Conservation (phyloP, 2,329 filamentous ascomycete genomes). For the Penicillium decumbens region DNA sequence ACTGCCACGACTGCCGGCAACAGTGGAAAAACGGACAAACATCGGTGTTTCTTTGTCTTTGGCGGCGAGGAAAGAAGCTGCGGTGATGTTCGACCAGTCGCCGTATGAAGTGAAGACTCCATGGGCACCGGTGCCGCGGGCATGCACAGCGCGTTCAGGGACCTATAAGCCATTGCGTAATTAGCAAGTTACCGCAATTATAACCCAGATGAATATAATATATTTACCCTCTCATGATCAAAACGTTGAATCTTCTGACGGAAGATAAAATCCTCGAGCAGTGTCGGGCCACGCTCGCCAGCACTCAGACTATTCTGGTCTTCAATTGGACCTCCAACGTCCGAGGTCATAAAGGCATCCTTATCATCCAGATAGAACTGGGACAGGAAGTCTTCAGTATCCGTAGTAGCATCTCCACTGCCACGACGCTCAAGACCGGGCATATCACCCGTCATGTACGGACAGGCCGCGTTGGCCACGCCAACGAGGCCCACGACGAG, state of each 20-base stretch:
- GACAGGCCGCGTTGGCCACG: slow-evolving; percentile 39
- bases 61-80: slow-evolving; percentile 58
- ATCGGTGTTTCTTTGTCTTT: slow-evolving; percentile 59
- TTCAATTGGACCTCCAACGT: slow-evolving; percentile 63
- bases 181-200: background rate
- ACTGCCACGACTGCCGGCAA: slow-evolving; percentile 64
- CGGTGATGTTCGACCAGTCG: slow-evolving; percentile 64
- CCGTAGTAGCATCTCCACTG: slow-evolving; percentile 24
- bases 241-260: slow-evolving; percentile 68
- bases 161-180: slow-evolving; percentile 36
- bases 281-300: slow-evolving; percentile 62
- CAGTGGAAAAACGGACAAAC: slow-evolving; percentile 71
- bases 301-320: slow-evolving; percentile 64
- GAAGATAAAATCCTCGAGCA: slow-evolving; percentile 69
- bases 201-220: too few relatives aligned
- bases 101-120: slow-evolving; percentile 65
- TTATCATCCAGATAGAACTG: slow-evolving; percentile 51
- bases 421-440: slow-evolving; percentile 22
- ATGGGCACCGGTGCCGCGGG: slow-evolving; percentile 63
- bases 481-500: slow-evolving; percentile 29
- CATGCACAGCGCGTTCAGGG: slow-evolving; percentile 64
- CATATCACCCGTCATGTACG: slow-evolving; percentile 38
- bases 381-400: slow-evolving; percentile 41
- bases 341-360: slow-evolving; percentile 57
- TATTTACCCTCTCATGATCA: slow-evolving; percentile 62